Evolutionary conservation across 1,284 basidiomycete species (phyloP).

Genomic region (Tremellales sp.): DNA sequence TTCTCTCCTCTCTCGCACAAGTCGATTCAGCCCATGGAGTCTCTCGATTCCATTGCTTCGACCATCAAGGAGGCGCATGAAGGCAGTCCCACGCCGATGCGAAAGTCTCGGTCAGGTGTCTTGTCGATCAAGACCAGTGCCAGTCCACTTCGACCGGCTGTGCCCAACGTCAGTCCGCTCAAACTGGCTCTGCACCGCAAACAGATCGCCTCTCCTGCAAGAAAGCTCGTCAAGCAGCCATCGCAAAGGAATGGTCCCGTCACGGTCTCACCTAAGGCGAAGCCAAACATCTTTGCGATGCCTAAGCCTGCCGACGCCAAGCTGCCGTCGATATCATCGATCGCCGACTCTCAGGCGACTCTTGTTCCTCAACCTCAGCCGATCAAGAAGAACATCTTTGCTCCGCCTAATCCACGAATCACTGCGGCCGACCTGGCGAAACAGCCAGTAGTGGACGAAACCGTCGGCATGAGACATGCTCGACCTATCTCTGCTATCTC

Average conservation of each 20-base stretch:
- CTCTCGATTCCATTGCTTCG: slow-evolving; percentile 15
- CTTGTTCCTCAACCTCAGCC: not conserved
- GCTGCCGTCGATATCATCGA: not conserved
- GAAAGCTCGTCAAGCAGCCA: not conserved
- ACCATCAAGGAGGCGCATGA: slow-evolving; percentile 14
- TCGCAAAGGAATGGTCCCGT: too few species aligned
- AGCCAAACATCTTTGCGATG: slow-evolving; percentile 35
- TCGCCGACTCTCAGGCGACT: not conserved
- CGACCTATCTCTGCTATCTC: not conserved
- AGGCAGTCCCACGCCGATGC: slow-evolving; percentile 30
- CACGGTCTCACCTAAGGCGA: too few species aligned
- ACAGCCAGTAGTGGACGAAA: slow-evolving; percentile 6
- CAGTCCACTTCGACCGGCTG: slow-evolving; percentile 20
- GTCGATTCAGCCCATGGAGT: slow-evolving; percentile 7
- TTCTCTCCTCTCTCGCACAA: slow-evolving; percentile 19
- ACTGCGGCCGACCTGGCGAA: slow-evolving; percentile 3
- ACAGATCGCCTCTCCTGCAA: slow-evolving; percentile 8
- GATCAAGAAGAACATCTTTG: not conserved
- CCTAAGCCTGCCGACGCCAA: slow-evolving; percentile 2
- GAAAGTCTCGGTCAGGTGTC: slow-evolving; percentile 22
- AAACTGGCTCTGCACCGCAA: slow-evolving; percentile 30
- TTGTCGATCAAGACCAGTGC: slow-evolving; percentile 14
- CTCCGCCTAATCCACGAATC: not conserved
- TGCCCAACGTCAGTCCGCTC: slow-evolving; percentile 22
- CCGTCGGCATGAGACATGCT: slow-evolving; percentile 9